These are phyloP conservation scores for Fusarium acutatum DNA, from an alignment of 2,329 filamentous ascomycete species.

Conservation along the genomic window DNA sequence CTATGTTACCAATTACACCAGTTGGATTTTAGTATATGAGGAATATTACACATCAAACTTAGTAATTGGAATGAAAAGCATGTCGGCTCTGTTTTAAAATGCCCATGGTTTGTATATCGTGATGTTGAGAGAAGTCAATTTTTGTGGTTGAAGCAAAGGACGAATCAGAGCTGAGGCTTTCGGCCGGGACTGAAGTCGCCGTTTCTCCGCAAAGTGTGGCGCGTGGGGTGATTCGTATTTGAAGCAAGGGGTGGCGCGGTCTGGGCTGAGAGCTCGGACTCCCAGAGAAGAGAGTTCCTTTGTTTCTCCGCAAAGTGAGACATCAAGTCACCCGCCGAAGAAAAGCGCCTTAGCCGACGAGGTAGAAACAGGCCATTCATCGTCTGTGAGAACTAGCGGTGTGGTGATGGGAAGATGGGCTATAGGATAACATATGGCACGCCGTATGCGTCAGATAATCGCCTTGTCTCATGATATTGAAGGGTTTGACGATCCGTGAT, in stretches of 20 bases:
- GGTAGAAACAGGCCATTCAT: conserved; percentile 19
- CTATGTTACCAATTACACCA: background rate
- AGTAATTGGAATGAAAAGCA: background rate
- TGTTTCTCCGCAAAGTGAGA: conserved; percentile 39
- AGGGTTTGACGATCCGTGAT: conserved; percentile 8
- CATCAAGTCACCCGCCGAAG: conserved; percentile 9
- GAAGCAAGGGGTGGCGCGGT: conserved; percentile 24
- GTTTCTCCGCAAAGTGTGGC: conserved; percentile 23
- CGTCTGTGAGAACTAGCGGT: conserved; percentile 34
- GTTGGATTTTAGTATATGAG: background rate
- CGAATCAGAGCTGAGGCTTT: background rate
- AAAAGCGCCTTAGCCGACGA: conserved; percentile 34
- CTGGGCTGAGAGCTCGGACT: conserved; percentile 23
- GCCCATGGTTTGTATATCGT: background rate
- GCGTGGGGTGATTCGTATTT: conserved; percentile 20
- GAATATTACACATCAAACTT: background rate
- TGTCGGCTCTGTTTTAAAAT: background rate
- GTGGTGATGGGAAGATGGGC: conserved; percentile 21
- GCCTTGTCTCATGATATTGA: conserved; percentile 31
- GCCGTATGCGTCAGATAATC: conserved; percentile 27
- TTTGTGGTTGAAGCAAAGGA: background rate
- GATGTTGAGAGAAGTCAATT: background rate
- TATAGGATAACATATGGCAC: conserved; percentile 12
- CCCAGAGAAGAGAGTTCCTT: background rate
- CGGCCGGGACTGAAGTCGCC: background rate